phyloP scores from a whole-genome alignment of 495 filamentous ascomycete species.

The Bombardia bombarda region DNA sequence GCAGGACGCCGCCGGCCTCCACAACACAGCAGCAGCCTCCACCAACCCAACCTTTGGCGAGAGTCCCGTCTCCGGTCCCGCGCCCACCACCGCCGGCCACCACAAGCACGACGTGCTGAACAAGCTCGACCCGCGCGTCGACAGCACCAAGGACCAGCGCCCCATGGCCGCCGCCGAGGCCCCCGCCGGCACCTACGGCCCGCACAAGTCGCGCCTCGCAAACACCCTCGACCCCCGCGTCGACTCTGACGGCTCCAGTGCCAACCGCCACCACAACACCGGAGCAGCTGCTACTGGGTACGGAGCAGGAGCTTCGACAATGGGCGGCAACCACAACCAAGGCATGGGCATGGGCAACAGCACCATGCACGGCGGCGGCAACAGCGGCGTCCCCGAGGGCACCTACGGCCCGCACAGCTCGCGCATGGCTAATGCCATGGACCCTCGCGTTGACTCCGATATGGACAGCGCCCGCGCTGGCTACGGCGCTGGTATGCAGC shows the following conservation, averaged over 20 bases:
- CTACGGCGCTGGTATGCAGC: too few species aligned
- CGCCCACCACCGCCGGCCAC: conserved; percentile 31
- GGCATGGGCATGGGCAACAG: background rate
- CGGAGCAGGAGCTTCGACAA: background rate
- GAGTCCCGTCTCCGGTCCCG: conserved; percentile 20
- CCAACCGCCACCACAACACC: background rate
- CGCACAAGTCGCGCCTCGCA: conserved; percentile 22
- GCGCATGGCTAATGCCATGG: conserved; percentile 27
- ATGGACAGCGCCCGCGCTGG: background rate
- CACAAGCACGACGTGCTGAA: conserved; percentile 55
- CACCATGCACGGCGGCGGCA: background rate
- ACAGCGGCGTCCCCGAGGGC: conserved; percentile 18
- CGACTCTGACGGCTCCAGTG: conserved; percentile 36
- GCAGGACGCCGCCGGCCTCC: too few species aligned
- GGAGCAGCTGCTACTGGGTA: background rate
- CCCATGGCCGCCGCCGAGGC: conserved; percentile 9
- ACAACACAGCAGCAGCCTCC: background rate
- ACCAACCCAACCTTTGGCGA: conserved; percentile 12
- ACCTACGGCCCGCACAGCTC: conserved; percentile 36
- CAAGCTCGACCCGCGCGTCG: conserved; percentile 57
- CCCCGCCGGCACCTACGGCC: conserved; percentile 32
- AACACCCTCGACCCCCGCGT: conserved; percentile 44
- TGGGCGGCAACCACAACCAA: background rate
- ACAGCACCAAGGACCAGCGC: conserved; percentile 40
- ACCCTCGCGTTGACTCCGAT: conserved; percentile 18